phyloP scores from a whole-genome alignment of 345 rosid species.

The Bretschneidera sinensis region DNA sequence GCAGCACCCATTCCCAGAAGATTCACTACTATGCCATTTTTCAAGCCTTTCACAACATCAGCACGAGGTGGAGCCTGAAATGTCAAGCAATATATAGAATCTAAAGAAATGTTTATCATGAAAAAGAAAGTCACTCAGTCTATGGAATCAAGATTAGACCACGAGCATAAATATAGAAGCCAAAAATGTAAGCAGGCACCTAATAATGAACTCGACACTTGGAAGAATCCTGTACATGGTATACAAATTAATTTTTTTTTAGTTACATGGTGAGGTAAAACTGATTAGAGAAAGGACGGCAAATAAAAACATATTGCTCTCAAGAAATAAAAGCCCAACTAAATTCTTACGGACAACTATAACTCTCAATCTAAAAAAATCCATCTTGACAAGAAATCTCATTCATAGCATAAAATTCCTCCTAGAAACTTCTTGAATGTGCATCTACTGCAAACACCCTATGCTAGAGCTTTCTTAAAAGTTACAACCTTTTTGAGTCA shows the following conservation, averaged over 20 bases:
- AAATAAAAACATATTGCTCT: no score
- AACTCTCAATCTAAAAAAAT: not conserved
- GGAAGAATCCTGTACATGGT: not conserved
- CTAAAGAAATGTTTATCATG: not conserved
- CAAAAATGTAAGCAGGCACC: not conserved
- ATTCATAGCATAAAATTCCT: not conserved
- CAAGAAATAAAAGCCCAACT: not conserved
- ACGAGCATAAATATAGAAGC: not conserved
- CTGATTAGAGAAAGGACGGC: not conserved
- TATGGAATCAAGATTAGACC: not conserved
- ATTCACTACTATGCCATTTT: slow-evolving; percentile 76
- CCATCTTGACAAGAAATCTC: not conserved
- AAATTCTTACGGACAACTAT: not conserved
- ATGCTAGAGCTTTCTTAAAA: no score
- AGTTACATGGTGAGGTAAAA: not conserved
- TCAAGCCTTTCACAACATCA: slow-evolving; percentile 88
- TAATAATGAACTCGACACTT: not conserved
- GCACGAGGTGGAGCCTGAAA: slow-evolving; percentile 95
- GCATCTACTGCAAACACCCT: no score
- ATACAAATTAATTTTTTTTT: not conserved
- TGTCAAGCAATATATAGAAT: slow-evolving; percentile 3
- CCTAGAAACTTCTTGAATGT: not conserved
- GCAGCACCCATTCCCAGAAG: slow-evolving; percentile 94
- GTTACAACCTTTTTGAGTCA: no score
- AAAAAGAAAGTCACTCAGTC: not conserved